Evolutionary conservation across 192 early-diverging fungal genomes (phyloP).

Genomic region (Chytriomyces sp.): DNA sequence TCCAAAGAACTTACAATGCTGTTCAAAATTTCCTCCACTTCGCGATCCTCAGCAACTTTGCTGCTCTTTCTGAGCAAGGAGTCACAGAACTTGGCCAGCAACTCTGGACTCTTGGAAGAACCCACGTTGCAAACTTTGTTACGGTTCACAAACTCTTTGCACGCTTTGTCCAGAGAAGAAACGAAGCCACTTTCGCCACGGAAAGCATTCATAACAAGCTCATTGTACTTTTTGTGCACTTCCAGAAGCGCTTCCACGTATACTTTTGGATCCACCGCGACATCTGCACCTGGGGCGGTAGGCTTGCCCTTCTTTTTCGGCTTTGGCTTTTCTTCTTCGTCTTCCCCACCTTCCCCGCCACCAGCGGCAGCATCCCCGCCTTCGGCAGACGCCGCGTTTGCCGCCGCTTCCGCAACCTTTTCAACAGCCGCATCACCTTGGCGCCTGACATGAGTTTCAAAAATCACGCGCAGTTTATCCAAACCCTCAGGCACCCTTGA

Average conservation of each 20-base stretch:
- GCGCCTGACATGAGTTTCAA: conserved; percentile 78
- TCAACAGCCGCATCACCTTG: conserved; percentile 82
- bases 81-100: conserved; percentile 91
- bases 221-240: conserved; percentile 86
- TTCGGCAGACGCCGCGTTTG: conserved; percentile 56
- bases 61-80: conserved; percentile 83
- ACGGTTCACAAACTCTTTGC: conserved; percentile 90
- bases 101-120: conserved; percentile 79
- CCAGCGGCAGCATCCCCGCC: conserved; percentile 42
- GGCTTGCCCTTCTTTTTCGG: conserved; percentile 27
- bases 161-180: conserved; percentile 90
- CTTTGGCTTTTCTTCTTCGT: conserved; percentile 50
- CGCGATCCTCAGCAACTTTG: conserved; percentile 74
- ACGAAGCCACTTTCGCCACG: conserved; percentile 84
- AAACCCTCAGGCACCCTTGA: conserved; percentile 82
- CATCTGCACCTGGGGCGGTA: conserved; percentile 29
- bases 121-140: conserved; percentile 80
- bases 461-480: conserved; percentile 75
- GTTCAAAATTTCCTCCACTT: conserved; percentile 74
- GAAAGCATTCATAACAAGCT: conserved; percentile 80
- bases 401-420: conserved; percentile 64
- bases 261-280: conserved; percentile 70
- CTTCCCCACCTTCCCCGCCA: conserved; percentile 41
- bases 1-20: conserved; percentile 63
- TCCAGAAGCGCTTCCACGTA: conserved; percentile 87